Base-by-base conservation (phyloP, 108 stramenopile genomes). In the Stephanodiscus triporus region DNA sequence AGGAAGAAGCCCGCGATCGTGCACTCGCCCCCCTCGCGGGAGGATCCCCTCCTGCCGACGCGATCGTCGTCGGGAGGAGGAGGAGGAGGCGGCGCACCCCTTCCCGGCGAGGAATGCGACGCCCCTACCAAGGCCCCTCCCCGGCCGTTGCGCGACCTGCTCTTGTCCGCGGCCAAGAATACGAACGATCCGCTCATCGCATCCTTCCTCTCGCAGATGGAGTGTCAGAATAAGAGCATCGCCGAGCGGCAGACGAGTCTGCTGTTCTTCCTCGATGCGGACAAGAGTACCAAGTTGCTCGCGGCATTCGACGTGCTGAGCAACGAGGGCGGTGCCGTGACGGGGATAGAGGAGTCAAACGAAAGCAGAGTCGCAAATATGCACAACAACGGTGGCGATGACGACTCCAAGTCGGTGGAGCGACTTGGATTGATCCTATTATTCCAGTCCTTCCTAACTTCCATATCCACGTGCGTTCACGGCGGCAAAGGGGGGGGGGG, bases 401-500 rank as follows among this genome's bases (percentile, higher is more conserved):
- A 73, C 49, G 53, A 64, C 16, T 56, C 77, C 4, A 78, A 82
- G 48, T 43, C 73, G 34, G 34, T 78, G 17, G 57, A 53, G 42
- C 56, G 77, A 40, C 26, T 37, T 11, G 89, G 84, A 19, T 78
- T 82, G 6, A 73, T 68, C 10, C 75, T 73, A 43, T 75, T 93
- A 38, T 91, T 93, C 72, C 87, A 83, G 20, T 87, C 82, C 1
- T 80, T 93, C 48, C 73, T 93, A 43, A 74, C 76, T 11, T 77
- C 90, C 9, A 93, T 93, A 61, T 82, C 85, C 4, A 80, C 79
- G 0, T 90, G 88, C 74, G 81, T 90, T 66, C 78, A 89, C 59
- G 64, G 74, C 20, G 54, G 65, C 19, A 68, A 38, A 30, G 24
- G 14, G n/a, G 42, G 17, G 17, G 57, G 30, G 17, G 55, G 64